phyloP scores from a whole-genome alignment of 805 yeast species.

The Hanseniaspora valbyensis region DNA sequence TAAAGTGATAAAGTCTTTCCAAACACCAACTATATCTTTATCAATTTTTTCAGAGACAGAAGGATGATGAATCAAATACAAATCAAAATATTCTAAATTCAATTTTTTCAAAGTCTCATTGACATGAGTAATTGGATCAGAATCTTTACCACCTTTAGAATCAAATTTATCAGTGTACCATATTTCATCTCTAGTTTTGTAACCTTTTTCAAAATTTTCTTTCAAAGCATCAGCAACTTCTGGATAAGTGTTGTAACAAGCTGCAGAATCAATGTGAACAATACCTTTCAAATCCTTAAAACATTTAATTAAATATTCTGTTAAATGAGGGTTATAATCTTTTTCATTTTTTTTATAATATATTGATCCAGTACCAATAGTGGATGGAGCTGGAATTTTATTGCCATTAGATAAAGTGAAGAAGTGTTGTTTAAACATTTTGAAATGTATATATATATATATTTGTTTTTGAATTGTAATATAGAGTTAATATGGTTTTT shows the following conservation, averaged over 20 bases:
- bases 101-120: conserved; percentile 32
- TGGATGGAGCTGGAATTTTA: conserved; percentile 38
- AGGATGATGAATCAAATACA: conserved; percentile 44
- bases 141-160: conserved; percentile 21
- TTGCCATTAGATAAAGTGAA: conserved; percentile 30
- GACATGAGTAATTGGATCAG: conserved; percentile 35
- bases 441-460: too few species aligned
- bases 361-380: conserved; percentile 50
- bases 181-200: conserved; percentile 37
- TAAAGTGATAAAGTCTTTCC: conserved; percentile 41
- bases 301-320: conserved; percentile 25
- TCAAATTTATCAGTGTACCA: conserved; percentile 48
- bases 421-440: conserved; percentile 22
- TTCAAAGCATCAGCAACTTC: conserved; percentile 42
- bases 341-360: conserved; percentile 35
- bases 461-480: too few species aligned
- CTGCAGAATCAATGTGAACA: conserved; percentile 50
- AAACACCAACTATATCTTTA: conserved; percentile 37
- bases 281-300: conserved; percentile 35
- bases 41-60: conserved; percentile 18
- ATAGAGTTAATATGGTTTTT: too few species aligned
- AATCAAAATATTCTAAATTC: conserved; percentile 39
- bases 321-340: conserved; percentile 26
- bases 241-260: conserved; percentile 41
- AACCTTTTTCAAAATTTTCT: conserved; percentile 22